Conservation (phyloP, 768 basidiomycete species). For the Mrakia gelida region DNA sequence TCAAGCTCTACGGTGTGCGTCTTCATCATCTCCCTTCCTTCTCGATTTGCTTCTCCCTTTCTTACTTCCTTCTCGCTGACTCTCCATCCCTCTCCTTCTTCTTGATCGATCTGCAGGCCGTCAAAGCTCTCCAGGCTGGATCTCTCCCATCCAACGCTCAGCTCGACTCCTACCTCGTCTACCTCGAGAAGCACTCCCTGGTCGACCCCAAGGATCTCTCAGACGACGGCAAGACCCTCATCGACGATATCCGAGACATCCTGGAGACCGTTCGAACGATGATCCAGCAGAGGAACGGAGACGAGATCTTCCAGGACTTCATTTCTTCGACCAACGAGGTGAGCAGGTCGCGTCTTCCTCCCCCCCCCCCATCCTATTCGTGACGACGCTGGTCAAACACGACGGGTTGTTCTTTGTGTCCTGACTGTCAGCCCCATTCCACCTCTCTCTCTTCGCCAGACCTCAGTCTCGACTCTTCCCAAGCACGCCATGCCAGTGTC, state of each 20-base stretch:
- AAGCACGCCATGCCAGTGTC: conserved; percentile 43
- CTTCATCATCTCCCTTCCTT: background rate
- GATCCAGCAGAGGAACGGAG: conserved; percentile 72
- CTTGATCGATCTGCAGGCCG: conserved; percentile 40
- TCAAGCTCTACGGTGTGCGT: conserved; percentile 62
- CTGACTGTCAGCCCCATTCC: background rate
- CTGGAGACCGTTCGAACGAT: conserved; percentile 45
- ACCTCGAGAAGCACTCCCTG: conserved; percentile 50
- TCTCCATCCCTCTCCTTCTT: background rate
- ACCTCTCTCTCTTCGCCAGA: background rate
- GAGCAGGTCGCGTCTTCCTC: background rate
- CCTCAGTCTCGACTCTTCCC: conserved; percentile 44
- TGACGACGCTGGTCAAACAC: background rate
- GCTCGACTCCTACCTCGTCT: conserved; percentile 62
- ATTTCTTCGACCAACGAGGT: conserved; percentile 54
- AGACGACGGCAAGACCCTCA: conserved; percentile 66
- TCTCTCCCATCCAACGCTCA: conserved; percentile 49
- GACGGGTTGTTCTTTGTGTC: background rate
- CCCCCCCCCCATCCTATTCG: background rate
- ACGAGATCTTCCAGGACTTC: conserved; percentile 89
- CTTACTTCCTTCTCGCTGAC: background rate
- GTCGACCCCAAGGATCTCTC: conserved; percentile 66
- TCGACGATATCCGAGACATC: conserved; percentile 71
- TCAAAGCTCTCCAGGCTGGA: conserved; percentile 74
- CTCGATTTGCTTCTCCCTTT: no score